Conservation (phyloP, 148 eudicot species). For the Polygonum aviculare region DNA sequence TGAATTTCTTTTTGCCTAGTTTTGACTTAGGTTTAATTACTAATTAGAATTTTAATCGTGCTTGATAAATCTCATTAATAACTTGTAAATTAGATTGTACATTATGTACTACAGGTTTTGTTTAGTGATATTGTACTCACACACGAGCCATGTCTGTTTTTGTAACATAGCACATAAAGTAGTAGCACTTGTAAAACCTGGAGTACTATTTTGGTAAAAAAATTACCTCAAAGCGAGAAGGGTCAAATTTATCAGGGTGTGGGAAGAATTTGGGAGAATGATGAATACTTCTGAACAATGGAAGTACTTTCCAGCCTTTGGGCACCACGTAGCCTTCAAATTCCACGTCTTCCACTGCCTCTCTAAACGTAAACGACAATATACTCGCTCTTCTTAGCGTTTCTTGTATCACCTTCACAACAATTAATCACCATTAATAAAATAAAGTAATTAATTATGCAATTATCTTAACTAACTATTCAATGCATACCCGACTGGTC, state of each 20-base stretch:
- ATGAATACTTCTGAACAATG: conserved; percentile 81
- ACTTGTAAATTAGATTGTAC: too few species aligned
- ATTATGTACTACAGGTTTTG: too few species aligned
- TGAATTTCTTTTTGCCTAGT: too few species aligned
- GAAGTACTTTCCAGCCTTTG: conserved; percentile 90
- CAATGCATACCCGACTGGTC: conserved; percentile 47
- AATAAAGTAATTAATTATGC: background rate
- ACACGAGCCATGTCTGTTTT: too few species aligned
- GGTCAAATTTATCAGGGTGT: conserved; percentile 70
- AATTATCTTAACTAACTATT: background rate
- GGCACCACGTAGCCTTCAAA: conserved; percentile 74
- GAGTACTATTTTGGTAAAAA: conserved; percentile 13
- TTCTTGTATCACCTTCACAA: conserved; percentile 71
- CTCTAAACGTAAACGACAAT: conserved; percentile 87
- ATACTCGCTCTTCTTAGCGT: conserved; percentile 71
- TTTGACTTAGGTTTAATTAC: too few species aligned
- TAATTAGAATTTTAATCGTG: too few species aligned
- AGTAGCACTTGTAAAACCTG: background rate
- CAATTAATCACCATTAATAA: background rate
- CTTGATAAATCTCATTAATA: too few species aligned
- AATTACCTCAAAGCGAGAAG: conserved; percentile 82
- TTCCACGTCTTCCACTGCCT: conserved; percentile 79
- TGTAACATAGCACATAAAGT: too few species aligned
- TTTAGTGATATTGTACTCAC: too few species aligned
- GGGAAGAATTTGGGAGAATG: conserved; percentile 64